Evolutionary conservation across 495 filamentous ascomycete species (phyloP), one percentile per base, ranked within the genome.

Genomic region (Penicilliopsis zonata): DNA sequence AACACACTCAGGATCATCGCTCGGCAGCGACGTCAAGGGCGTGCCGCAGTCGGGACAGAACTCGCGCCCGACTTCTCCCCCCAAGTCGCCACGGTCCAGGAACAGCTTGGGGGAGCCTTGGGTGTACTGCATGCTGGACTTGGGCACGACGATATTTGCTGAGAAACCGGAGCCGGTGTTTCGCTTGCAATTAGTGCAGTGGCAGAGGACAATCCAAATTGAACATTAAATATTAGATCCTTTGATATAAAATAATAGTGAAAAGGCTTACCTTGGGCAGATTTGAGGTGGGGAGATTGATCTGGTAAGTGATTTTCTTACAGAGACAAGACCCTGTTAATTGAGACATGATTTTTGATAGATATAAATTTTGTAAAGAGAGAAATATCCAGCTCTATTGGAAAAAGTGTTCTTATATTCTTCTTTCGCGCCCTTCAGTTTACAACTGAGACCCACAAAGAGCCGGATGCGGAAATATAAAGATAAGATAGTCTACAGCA

Each of bases 151-250:
- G 21, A 52, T 37, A 30, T 52, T 52, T 21, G 52, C 31, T 9
- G 46, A 50, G 36, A 50, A 55, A 27, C 33, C 32, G 24, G 46
- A 40, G 37, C 52, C 49, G 3, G 49, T 50, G 36, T 48, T 41
- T 13, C 43, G 46, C 25, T 55, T 52, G 44, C 52, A 55, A 33
- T 27, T 47, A 12, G 30, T 48, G 42, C 52, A 55, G 52, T 55
- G 49, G 32, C 52, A 55, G 42, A 49, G 22, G 19, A 43, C 33
- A 9, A 54, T 13, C 51, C 51, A 18, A 10, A 28, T 2, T 4
- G 6, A 18, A 9, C 28, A 30, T 30, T 6, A 16, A 5, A 10
- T 13, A 13, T 28, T 6, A 5, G 9, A 6, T 28, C 13, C 9
- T 13, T 13, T 28, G 5, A 8, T 28, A 13, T 8, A 13, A n/a